Base-by-base conservation (phyloP, 2,329 filamentous ascomycete species). In the Pseudogymnoascus sp. region DNA sequence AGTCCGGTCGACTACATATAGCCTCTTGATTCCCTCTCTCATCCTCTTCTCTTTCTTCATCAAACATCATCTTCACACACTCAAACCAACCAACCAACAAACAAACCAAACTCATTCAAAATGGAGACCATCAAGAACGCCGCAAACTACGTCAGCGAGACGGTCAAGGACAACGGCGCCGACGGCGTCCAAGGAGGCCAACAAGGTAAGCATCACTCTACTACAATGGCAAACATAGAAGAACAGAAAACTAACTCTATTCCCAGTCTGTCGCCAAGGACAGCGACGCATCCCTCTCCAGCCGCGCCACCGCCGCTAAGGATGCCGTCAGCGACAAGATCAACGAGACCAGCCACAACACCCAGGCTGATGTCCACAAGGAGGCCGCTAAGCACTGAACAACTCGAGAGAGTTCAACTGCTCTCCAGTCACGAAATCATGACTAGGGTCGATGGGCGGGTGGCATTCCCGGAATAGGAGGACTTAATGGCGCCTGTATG, bases 91-190 rank as follows among this genome's bases (percentile, higher is more conserved):
- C 55, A 64, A 66, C 58, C 33, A 49, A 40, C 28, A 37, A 38
- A 21, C 7, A 33, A 14, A 49, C 33, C 41, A 35, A 63, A 63
- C 60, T 37, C 65, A 61, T 23, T 70, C 69, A 72, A 64, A 71
- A 75, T 75, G 73, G 73, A 75, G 63, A 63, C 72, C 65, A 63
- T 74, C 67, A 71, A 75, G 76, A 79, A 82, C 76, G 77, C 77
- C 69, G 80, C 76, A 75, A 83, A 83, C 79, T 82, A 83, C 77
- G 80, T 83, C 72, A 73, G 78, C 65, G 82, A 85, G 78, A 75
- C 76, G 67, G 68, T 83, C 71, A 78, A 82, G 73, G 80, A 81
- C 68, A 69, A 73, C 61, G 72, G 75, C 63, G 73, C 79, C 61
- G 73, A 77, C n/a, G 67, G 78, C 81, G 65, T 79, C 76, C 73